Evolutionary conservation across 768 basidiomycete species (phyloP).

Genomic region (Amanita exitialis): DNA sequence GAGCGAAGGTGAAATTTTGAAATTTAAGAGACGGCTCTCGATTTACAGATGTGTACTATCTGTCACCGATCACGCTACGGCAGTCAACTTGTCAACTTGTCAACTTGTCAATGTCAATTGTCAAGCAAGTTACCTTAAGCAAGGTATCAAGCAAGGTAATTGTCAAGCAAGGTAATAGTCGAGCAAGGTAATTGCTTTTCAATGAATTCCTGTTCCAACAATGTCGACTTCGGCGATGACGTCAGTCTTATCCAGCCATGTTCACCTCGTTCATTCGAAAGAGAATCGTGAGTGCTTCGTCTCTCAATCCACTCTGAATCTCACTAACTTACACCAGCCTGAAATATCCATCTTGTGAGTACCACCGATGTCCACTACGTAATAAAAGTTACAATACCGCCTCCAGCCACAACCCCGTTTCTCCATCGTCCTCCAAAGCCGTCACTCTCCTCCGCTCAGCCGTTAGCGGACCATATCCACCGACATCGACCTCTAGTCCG

Average conservation of each 20-base stretch:
- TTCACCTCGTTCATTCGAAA: constrained; percentile 5
- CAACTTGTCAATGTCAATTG: too few relatives aligned
- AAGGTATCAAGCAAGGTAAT: too few relatives aligned
- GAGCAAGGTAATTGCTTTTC: too few relatives aligned
- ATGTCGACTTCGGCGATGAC: neutral
- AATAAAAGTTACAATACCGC: neutral
- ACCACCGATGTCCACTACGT: neutral
- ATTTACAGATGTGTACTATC: too few relatives aligned
- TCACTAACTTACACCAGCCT: neutral
- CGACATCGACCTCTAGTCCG: constrained; percentile 25
- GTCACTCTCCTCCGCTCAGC: constrained; percentile 50
- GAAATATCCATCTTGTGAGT: constrained; percentile 2
- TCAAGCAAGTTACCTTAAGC: too few relatives aligned
- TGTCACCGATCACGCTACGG: too few relatives aligned
- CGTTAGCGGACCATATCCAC: constrained; percentile 53
- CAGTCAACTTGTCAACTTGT: too few relatives aligned
- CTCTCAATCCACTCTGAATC: neutral
- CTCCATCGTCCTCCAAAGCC: constrained; percentile 55
- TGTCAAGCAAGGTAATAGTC: too few relatives aligned
- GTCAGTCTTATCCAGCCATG: neutral
- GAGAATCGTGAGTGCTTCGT: constrained; percentile 5
- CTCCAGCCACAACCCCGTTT: constrained; percentile 52
- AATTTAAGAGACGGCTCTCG: too few relatives aligned
- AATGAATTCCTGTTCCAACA: too few relatives aligned
- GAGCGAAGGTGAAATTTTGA: too few relatives aligned